Evolutionary conservation across 306 rosid species (phyloP), one percentile per base, ranked within the genome.

Genomic region (Luffa acutangula): DNA sequence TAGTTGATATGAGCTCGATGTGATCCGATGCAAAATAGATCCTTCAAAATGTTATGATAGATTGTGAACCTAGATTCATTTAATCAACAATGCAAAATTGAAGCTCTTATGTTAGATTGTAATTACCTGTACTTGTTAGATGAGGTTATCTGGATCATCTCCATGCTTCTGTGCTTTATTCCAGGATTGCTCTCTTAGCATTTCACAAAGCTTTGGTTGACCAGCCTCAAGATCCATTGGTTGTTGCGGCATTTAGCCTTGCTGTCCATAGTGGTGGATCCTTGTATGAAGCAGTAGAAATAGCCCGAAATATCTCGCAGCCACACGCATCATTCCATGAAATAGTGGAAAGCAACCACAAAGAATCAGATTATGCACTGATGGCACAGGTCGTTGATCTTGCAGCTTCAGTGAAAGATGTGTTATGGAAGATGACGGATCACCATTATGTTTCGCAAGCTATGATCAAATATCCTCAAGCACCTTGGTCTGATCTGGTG

Each of bases 161-260:
- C 49, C 46, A 71, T 36, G n/a, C 42, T 83, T 63, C 18, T 74
- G 62, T 43, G 60, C 74, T 34, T 45, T 48, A 75, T 67, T 71
- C 69, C 81, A 85, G 88, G 85, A 80, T 85, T 53, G 83, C 88
- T n/a, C 64, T 85, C 65, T 82, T 85, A 43, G 88, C 88, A 15
- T 85, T 85, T 77, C 88, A 85, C 54, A 83, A 80, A 81, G 86
- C 88, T 53, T 83, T 85, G 59, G 80, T 46, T 57, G 86, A 85
- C 56, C 76, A 75, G 77, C 88, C 88, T 80, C 81, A 74, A 72
- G 86, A 85, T 74, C 86, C 84, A 4, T 57, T 82, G 81, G 88
- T 85, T 56, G 77, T 85, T 43, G 84, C 86, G 20, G 86, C 88
- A 4, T 83, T 85, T 49, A 46, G 84, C 81, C 70, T 85, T 72